A percentile compares a stretch with the other conserved stretches of the same genome.
Conservation (phyloP, 306 rosid genomes). For the Quercus robur region DNA sequence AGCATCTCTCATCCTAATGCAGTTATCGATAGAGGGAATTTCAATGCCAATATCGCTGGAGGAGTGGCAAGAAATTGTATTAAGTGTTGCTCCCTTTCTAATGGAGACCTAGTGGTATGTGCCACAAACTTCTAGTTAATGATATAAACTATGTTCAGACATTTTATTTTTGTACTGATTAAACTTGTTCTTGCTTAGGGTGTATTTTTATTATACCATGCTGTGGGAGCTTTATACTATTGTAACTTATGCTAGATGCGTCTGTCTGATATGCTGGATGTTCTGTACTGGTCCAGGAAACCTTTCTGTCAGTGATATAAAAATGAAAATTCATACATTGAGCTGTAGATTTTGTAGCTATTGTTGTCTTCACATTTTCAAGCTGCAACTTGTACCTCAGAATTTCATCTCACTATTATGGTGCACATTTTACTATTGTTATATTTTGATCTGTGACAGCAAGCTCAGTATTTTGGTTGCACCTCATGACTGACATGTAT, state of each 20-base stretch:
- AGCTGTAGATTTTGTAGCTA: background rate
- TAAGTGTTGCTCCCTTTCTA: constrained; percentile 80
- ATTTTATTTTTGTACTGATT: background rate
- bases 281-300: background rate
- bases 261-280: background rate
- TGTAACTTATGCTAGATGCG: background rate
- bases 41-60: constrained; percentile 63
- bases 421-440: background rate
- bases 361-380: background rate
- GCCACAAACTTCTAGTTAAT: constrained; percentile 31
- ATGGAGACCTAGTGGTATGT: constrained; percentile 97
- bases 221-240: background rate
- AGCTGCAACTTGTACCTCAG: background rate
- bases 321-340: background rate
- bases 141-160: background rate
- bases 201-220: background rate
- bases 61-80: constrained; percentile 77
- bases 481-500: background rate
- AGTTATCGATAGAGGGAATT: constrained; percentile 75
- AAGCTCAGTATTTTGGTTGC: background rate
- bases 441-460: background rate
- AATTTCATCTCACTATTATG: background rate
- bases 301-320: background rate
- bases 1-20: constrained; percentile 39
- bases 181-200: background rate